Evolutionary conservation across 2,329 filamentous ascomycete species (phyloP), one percentile per base, ranked within the genome.

Genomic region (Trichoderma sp.): DNA sequence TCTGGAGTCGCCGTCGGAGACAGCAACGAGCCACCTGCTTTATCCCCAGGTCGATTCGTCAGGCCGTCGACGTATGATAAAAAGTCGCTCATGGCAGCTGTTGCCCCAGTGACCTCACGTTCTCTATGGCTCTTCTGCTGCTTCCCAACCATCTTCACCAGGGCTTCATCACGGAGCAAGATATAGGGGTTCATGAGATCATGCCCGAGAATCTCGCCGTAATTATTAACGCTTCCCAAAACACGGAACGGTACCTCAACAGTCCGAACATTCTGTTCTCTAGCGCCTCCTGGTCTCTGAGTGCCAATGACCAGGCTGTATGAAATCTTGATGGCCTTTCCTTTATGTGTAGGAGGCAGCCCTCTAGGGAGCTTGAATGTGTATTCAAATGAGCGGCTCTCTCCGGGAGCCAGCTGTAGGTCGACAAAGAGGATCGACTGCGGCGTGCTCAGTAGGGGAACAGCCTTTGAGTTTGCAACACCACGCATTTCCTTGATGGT

Each of bases 391-490:
- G 91, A 92, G 76, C 89, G 91, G 80, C 94, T 97, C 82, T 99
- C 94, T 1, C 95, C 96, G 0, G 96, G 95, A 7, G 88, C 91
- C 26, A 99, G 87, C 76, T 92, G 90, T 70, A 99, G 84, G 80
- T 99, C 95, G 68, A 99, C 96, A 80, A 99, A 99, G 13, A 99
- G 84, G 73, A 99, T 93, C 2, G 94, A 97, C 82, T 98, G 96
- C 1, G 95, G 95, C 6, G 95, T 98, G 17, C 93, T 96, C n/a
- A 99, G 86, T 61, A 99, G 84, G 0, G 96, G 96, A 57, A 99
- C 91, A 3, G 93, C 92, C 79, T 94, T 95, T 36, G 94, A 92
- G 79, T 92, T 96, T 30, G 92, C 92, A 65, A 92, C 91, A 4
- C 93, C 93, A 74, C 95, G 92, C 93, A 98, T 98, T 79, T 98